Evolutionary conservation across 108 stramenopile species (phyloP).

Genomic region (Cyclotella cryptica): DNA sequence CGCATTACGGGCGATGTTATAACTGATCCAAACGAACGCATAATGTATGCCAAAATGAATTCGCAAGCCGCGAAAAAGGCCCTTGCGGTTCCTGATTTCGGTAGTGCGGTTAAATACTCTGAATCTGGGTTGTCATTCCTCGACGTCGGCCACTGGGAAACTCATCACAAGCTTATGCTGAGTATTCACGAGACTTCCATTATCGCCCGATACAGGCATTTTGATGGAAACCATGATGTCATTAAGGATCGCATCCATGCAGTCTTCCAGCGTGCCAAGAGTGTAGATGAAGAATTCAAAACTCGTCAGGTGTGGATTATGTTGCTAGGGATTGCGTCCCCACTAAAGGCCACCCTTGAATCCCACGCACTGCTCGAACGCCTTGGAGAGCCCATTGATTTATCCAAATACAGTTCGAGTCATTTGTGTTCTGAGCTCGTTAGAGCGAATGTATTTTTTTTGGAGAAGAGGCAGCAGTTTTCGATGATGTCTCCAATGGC

Average conservation of each 20-base stretch:
- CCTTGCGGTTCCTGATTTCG: conserved; percentile 14
- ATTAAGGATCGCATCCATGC: conserved; percentile 19
- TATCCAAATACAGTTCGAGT: conserved; percentile 10
- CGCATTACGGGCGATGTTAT: background rate
- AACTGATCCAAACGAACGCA: conserved; percentile 3
- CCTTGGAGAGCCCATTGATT: conserved; percentile 40
- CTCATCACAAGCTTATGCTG: conserved; percentile 26
- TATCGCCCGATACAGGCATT: conserved; percentile 12
- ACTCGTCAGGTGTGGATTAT: conserved; percentile 28
- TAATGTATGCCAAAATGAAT: conserved; percentile 23
- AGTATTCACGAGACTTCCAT: conserved; percentile 12
- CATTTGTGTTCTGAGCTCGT: conserved; percentile 16
- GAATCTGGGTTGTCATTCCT: conserved; percentile 31
- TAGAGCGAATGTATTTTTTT: conserved; percentile 7
- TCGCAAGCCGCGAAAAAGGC: conserved; percentile 28
- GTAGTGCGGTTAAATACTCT: conserved; percentile 24
- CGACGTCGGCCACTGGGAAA: conserved; percentile 16
- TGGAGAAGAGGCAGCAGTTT: conserved; percentile 11
- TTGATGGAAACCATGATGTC: background rate
- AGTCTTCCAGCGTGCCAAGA: conserved; percentile 23
- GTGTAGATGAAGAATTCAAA: conserved; percentile 30
- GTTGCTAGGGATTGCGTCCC: conserved; percentile 3
- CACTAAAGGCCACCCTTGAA: conserved; percentile 20
- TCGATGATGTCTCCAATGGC: conserved; percentile 6
- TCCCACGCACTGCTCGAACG: conserved; percentile 8